These are phyloP conservation scores for Leucoagaricus sp. DNA, from an alignment of 1,284 basidiomycete genomes.

Conservation along the genomic window DNA sequence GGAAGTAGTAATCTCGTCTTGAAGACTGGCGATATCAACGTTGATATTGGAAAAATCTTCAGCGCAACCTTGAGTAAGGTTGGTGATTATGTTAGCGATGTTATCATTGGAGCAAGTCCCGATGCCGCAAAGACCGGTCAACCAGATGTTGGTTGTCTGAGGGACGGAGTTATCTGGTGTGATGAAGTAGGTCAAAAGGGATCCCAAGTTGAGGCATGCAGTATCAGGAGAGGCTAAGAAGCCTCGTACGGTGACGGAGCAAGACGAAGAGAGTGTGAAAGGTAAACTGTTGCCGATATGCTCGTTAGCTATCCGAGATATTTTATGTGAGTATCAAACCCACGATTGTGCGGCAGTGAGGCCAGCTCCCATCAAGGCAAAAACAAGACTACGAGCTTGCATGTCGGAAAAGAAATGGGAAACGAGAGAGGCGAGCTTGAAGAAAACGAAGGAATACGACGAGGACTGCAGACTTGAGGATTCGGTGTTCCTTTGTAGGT, in stretches of 20 bases:
- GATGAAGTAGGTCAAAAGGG: conserved; percentile 44
- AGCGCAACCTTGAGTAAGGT: conserved; percentile 52
- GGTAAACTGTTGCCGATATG: not conserved
- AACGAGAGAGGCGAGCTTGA: conserved; percentile 14
- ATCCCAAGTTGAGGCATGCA: conserved; percentile 52
- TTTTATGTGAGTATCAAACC: conserved; percentile 17
- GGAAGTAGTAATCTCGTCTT: conserved; percentile 24
- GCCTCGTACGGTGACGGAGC: conserved; percentile 37
- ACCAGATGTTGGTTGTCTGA: conserved; percentile 54
- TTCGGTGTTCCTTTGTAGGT: not conserved
- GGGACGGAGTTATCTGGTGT: conserved; percentile 48
- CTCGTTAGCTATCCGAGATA: not conserved
- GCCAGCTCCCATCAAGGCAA: conserved; percentile 34
- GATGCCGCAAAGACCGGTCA: conserved; percentile 53
- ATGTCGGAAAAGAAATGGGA: conserved; percentile 7
- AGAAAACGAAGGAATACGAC: conserved; percentile 17
- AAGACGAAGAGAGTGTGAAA: conserved; percentile 35
- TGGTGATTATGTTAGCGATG: conserved; percentile 44
- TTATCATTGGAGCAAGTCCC: conserved; percentile 59
- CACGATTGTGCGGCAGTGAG: conserved; percentile 48
- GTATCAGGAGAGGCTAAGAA: conserved; percentile 48
- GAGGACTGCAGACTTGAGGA: not conserved
- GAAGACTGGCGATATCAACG: conserved; percentile 31
- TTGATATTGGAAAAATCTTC: conserved; percentile 36
- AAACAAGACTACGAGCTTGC: conserved; percentile 18